Base-by-base conservation (phyloP, 768 basidiomycete species). In the Russula earlei region DNA sequence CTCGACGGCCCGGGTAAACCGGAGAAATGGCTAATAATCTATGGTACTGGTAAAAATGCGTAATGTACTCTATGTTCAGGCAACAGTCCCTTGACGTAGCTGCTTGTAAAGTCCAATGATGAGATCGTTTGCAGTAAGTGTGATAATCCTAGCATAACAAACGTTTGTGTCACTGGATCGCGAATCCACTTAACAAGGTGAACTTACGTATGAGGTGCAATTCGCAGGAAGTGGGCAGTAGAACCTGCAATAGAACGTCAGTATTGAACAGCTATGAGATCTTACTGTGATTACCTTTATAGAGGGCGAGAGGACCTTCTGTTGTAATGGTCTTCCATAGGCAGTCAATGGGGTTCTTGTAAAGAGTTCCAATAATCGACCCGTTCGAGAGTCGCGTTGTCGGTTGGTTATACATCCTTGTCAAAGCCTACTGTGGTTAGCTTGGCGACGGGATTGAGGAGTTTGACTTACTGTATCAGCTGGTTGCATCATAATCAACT, bases 381-480 rank as follows among this genome's bases (percentile, higher is more conserved):
- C 92, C 92, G 62, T 86, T 77, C 2, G 86, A 82, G 36, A 83
- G 76, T 43, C 72, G 72, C 62, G 75, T 75, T 0, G 91, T 92
- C 10, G 91, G 88, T 75, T 95, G 96, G 66, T 97, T 97, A 69
- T 98, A 99, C 79, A 98, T 84, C 55, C 96, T 79, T 7, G 96
- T 98, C 47, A 98, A 70, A 48, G 89, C 86, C 82, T 90, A 64
- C 17, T 52, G 54, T 29, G 41, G 33, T 22, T 43, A 60, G 61
- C 31, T 40, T 34, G 25, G 1, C 47, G 3, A 33, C 4, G 7
- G n/a, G 22, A n/a, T 25, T 58, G 20, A 43, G 40, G 40, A 37
- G 17, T 37, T n/a, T 49, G 45, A 70, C 75, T 66, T 59, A 84
- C 91, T 24, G 90, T 92, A 67, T 92, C 90, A 8, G 91, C 90